Evolutionary conservation across 1,284 basidiomycete genomes (phyloP), one percentile per base, ranked within the genome.

Genomic region (Cryptococcus sp.): DNA sequence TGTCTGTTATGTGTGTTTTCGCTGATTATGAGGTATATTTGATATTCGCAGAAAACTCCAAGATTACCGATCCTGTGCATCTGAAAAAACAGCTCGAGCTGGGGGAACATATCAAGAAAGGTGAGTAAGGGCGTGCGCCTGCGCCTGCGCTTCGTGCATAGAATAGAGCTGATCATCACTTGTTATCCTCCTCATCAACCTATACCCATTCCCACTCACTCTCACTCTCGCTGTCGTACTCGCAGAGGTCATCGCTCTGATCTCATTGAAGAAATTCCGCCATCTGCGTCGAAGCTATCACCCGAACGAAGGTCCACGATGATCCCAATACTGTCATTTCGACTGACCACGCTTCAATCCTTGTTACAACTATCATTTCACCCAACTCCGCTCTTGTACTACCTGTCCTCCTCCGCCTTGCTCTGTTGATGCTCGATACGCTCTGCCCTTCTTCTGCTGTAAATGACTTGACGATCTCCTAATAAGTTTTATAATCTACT

Each of bases 21-120:
- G 26, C 50, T 41, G 44, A 40, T 23, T 37, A 44, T 13, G 19
- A n/a, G 8, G 29, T 3, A 3, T 25, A n/a, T 22, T 15, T 59
- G 40, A 58, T n/a, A n/a, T 39, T 10, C 37, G 15, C 70, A 93
- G 91, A 88, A 75, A 91, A 93, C 72, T 82, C 83, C 59, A 75
- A 83, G 65, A 78, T 91, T 57, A 86, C 82, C 11, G 85, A 90
- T 70, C 83, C 83, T 39, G 82, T 83, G 41, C 86, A 89, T 63
- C 88, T 93, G 55, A 87, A 91, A 77, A 86, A 84, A 61, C 89
- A 90, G 3, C 80, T 93, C 50, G 85, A 84, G 55, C 79, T 93
- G 40, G 89, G 86, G 10, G 89, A 92, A 75, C 92, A 91, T 68
- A 92, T 94, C 73, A 91, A 89, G 78, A 91, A 90, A 71, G 91